phyloP scores from a whole-genome alignment of 2,329 filamentous ascomycete species.

The Fusarium domesticum region DNA sequence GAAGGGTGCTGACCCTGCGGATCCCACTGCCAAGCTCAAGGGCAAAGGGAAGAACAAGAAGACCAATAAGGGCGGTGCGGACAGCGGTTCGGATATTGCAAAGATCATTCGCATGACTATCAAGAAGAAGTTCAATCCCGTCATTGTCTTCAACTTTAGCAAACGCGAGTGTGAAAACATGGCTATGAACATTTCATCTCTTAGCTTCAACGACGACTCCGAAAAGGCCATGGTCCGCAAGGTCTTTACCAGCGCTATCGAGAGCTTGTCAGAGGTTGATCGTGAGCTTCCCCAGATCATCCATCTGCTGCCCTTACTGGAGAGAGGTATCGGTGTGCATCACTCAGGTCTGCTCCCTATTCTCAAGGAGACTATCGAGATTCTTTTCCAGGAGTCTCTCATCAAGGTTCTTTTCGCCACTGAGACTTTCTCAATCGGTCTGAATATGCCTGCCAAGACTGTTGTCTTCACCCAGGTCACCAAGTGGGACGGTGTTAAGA shows the following conservation, averaged over 20 bases:
- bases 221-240: conserved; percentile 93
- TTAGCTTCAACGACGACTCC: conserved; percentile 94
- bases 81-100: conserved; percentile 78
- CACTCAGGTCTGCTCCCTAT: conserved; percentile 94
- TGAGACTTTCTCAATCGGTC: conserved; percentile 95
- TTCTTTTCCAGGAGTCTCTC: conserved; percentile 94
- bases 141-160: conserved; percentile 99
- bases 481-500: conserved; percentile 84
- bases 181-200: conserved; percentile 78
- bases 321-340: conserved; percentile 93
- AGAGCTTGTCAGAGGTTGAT: conserved; percentile 89
- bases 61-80: conserved; percentile 79
- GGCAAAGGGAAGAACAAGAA: conserved; percentile 92
- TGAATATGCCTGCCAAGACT: conserved; percentile 99
- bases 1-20: conserved; percentile 78
- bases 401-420: conserved; percentile 98
- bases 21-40: conserved; percentile 75
- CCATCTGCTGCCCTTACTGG: conserved; percentile 82
- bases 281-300: conserved; percentile 84
- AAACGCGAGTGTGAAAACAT: conserved; percentile 93
- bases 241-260: conserved; percentile 90
- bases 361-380: conserved; percentile 97
- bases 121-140: conserved; percentile 93
- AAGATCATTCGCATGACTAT: conserved; percentile 99
- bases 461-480: conserved; percentile 97